A percentile compares a stretch with the other conserved stretches of the same genome.
Evolutionary conservation across 345 rosid genomes (phyloP).

Genomic region (Populus euphratica): DNA sequence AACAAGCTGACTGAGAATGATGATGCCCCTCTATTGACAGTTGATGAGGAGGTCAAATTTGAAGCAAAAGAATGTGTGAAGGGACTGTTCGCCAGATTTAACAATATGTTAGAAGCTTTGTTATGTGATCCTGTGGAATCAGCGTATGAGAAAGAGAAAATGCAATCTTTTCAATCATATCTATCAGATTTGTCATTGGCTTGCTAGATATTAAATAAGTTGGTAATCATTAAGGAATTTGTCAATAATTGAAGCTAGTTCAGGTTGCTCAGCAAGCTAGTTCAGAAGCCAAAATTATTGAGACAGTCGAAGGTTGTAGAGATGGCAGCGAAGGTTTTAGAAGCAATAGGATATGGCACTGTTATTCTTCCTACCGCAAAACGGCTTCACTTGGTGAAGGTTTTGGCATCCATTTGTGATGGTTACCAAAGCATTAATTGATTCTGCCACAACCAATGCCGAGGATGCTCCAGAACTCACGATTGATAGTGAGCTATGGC

Average conservation of each 20-base stretch:
- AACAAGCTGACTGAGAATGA: slow-evolving; percentile 90
- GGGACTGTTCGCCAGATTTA: slow-evolving; percentile 45
- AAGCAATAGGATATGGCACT: slow-evolving; percentile 67
- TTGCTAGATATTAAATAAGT: slow-evolving; percentile 61
- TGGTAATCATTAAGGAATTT: slow-evolving; percentile 70
- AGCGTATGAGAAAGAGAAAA: slow-evolving; percentile 21
- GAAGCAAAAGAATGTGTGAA: slow-evolving; percentile 60
- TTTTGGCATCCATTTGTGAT: slow-evolving; percentile 84
- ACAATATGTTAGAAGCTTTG: slow-evolving; percentile 43
- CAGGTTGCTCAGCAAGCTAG: slow-evolving; percentile 36
- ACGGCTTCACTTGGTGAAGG: slow-evolving; percentile 61
- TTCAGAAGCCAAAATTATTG: slow-evolving; percentile 33
- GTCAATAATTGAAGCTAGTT: slow-evolving; percentile 46
- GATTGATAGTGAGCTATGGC: slow-evolving; percentile 72
- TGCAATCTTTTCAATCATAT: slow-evolving; percentile 40
- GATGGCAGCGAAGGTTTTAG: slow-evolving; percentile 69
- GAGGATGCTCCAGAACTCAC: slow-evolving; percentile 37
- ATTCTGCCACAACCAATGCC: slow-evolving; percentile 27
- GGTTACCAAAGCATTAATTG: slow-evolving; percentile 54
- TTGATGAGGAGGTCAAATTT: slow-evolving; percentile 54
- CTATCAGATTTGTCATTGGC: slow-evolving; percentile 66
- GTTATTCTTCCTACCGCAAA: slow-evolving; percentile 61
- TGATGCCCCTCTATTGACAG: slow-evolving; percentile 62
- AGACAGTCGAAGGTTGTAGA: slow-evolving; percentile 54
- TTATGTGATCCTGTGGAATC: slow-evolving; percentile 34